These are phyloP conservation scores for Cryptococcus hybrid DNA, from an alignment of 1,284 basidiomycete species.

Conservation along the genomic window DNA sequence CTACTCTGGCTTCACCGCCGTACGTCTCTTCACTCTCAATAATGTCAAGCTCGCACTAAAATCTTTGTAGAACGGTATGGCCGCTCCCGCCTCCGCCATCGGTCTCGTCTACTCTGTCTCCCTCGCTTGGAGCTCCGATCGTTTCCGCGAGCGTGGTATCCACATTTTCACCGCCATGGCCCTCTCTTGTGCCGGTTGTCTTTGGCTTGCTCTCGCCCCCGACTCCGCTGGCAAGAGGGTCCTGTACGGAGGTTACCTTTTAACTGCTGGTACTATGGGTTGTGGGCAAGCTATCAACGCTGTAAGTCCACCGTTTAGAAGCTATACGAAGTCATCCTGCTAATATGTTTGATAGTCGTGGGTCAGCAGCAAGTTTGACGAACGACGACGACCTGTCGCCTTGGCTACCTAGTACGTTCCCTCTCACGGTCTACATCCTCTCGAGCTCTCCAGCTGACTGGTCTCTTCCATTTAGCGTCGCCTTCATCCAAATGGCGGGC, in stretches of 20 bases:
- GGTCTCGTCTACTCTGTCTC: constrained; percentile 18
- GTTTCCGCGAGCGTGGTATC: constrained; percentile 12
- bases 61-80: constrained; percentile 14
- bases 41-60: background rate
- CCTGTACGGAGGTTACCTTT: constrained; percentile 20
- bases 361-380: constrained; percentile 19
- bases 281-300: constrained; percentile 24
- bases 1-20: constrained; percentile 18
- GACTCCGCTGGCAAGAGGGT: constrained; percentile 57
- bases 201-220: constrained; percentile 80
- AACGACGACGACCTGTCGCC: constrained; percentile 17
- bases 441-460: background rate
- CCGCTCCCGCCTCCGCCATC: constrained; percentile 20
- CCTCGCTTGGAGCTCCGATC: constrained; percentile 12
- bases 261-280: constrained; percentile 22
- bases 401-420: constrained; percentile 12
- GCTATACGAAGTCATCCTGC: background rate
- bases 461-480: constrained; percentile 6
- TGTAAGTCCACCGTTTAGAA: constrained; percentile 7
- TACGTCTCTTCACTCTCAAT: background rate
- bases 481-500: constrained; percentile 20
- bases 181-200: constrained; percentile 59
- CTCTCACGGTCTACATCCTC: background rate
- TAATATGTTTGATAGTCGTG: constrained; percentile 9
- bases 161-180: constrained; percentile 20